Conservation (phyloP, 306 rosid genomes). For the Quercus engelmannii region DNA sequence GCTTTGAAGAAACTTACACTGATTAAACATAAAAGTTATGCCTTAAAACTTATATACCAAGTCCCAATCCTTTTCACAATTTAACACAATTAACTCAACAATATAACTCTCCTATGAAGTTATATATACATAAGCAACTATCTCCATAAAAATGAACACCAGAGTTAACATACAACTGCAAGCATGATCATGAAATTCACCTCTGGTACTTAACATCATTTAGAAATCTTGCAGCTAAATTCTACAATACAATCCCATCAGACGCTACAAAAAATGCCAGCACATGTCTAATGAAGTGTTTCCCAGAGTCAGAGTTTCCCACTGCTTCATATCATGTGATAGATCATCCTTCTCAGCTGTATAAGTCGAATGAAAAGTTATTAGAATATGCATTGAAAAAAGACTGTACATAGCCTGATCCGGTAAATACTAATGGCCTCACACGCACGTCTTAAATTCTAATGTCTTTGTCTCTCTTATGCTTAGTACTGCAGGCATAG, state of each 20-base stretch:
- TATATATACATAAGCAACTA: background rate
- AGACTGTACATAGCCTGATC: background rate
- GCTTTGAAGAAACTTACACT: background rate
- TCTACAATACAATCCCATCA: constrained; percentile 89
- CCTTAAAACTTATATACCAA: constrained; percentile 1
- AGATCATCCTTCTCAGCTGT: constrained; percentile 96
- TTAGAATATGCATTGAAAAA: constrained; percentile 2
- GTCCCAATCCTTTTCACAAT: background rate
- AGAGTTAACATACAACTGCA: background rate
- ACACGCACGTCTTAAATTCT: background rate
- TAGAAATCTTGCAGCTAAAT: constrained; percentile 80
- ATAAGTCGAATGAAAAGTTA: constrained; percentile 23
- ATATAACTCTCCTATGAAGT: background rate
- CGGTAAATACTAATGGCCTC: background rate
- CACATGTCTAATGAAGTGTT: constrained; percentile 70
- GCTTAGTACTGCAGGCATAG: background rate
- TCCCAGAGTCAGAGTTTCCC: constrained; percentile 68
- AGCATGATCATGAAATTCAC: constrained; percentile 27
- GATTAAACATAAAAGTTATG: background rate
- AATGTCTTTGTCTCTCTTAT: background rate
- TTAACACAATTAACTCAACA: background rate
- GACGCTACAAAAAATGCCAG: constrained; percentile 91
- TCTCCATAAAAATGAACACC: background rate
- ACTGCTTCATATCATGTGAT: constrained; percentile 65
- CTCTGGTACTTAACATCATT: constrained; percentile 81